These are phyloP conservation scores for Drosera capensis DNA, from an alignment of 148 eudicot species.

Conservation along the genomic window DNA sequence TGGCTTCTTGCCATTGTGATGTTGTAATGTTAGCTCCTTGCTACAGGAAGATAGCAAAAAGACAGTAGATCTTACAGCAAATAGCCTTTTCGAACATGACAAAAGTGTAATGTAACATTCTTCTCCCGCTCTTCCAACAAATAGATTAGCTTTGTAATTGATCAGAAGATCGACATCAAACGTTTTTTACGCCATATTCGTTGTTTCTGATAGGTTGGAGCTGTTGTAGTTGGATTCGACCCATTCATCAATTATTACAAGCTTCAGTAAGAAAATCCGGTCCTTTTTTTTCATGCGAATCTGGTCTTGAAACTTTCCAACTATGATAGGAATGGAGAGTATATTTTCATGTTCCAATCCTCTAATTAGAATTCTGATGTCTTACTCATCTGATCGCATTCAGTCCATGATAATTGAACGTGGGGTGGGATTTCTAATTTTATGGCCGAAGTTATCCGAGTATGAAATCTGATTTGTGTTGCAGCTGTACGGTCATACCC, in stretches of 20 bases:
- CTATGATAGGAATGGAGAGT: neutral
- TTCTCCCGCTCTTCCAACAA: neutral
- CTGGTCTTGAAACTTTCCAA: neutral
- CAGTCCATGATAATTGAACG: too few species aligned
- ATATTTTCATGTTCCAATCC: neutral
- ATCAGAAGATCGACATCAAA: neutral
- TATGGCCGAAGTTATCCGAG: too few species aligned
- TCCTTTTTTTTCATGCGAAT: neutral
- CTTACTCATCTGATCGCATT: too few species aligned
- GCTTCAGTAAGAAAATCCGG: slow-evolving; percentile 47
- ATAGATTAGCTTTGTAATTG: neutral
- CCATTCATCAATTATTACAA: slow-evolving; percentile 71
- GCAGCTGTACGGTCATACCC: too few species aligned
- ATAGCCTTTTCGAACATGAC: slow-evolving; percentile 59
- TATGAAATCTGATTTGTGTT: too few species aligned
- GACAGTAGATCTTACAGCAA: slow-evolving; percentile 34
- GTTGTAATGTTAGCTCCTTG: neutral
- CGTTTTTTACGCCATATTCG: neutral
- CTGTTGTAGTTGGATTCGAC: slow-evolving; percentile 93
- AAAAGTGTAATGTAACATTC: slow-evolving; percentile 41
- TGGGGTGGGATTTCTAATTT: too few species aligned
- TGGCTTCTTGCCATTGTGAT: neutral
- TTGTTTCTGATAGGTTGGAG: slow-evolving; percentile 54
- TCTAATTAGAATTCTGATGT: too few species aligned
- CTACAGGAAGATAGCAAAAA: slow-evolving; percentile 69